phyloP scores from a whole-genome alignment of 2,329 filamentous ascomycete genomes.

The Alternaria sp. region DNA sequence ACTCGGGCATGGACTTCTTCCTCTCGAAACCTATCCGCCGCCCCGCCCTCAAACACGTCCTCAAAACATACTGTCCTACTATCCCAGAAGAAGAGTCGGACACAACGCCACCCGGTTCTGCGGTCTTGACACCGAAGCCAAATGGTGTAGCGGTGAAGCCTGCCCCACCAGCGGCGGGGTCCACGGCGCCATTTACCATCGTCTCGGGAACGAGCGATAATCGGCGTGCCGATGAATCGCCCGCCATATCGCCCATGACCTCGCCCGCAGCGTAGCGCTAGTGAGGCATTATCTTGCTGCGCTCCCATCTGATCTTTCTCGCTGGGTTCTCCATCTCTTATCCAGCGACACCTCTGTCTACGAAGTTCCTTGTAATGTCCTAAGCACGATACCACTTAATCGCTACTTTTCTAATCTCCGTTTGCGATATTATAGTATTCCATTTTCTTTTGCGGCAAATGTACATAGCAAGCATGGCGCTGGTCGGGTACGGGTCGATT shows the following conservation, averaged over 20 bases:
- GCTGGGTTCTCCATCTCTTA: background rate
- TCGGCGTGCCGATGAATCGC: slow-evolving; percentile 8
- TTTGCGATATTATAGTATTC: background rate
- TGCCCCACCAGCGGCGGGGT: background rate
- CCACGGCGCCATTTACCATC: slow-evolving; percentile 13
- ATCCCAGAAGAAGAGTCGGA: slow-evolving; percentile 70
- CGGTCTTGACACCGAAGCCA: background rate
- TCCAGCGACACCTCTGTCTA: background rate
- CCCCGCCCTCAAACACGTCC: slow-evolving; percentile 83
- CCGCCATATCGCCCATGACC: slow-evolving; percentile 17
- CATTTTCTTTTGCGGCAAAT: background rate
- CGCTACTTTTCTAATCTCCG: background rate
- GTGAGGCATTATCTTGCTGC: background rate
- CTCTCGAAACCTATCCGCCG: slow-evolving; percentile 76
- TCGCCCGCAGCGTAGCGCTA: slow-evolving; percentile 13
- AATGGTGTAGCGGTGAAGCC: slow-evolving; percentile 16
- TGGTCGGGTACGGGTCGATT: background rate
- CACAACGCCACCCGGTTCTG: slow-evolving; percentile 21
- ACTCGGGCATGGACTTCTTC: slow-evolving; percentile 92
- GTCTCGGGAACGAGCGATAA: slow-evolving; percentile 1
- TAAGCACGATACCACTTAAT: background rate
- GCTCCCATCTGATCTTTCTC: background rate
- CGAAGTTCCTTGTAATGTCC: background rate
- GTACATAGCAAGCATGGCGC: slow-evolving; percentile 5
- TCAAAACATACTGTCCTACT: slow-evolving; percentile 80